Base-by-base conservation (phyloP, 78 protist species). In the Planoprotostelium fungivorum region DNA sequence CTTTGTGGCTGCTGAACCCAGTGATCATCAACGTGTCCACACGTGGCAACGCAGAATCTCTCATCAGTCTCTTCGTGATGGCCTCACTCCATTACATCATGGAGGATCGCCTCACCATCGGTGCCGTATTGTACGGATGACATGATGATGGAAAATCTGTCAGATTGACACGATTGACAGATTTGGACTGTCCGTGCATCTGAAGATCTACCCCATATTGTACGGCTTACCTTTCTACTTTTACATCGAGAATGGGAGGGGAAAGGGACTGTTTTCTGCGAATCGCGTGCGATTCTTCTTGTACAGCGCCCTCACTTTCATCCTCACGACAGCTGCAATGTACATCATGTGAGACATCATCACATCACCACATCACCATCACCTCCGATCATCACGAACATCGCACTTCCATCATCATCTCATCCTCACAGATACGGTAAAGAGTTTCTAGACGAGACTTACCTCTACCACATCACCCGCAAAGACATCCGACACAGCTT, bases 1-100 rank as follows among this genome's bases (percentile, higher is more conserved):
- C 88, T 28, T 10, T 94, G 35, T 96, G 97, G 97, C 37, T 97
- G 34, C 35, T 95, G 34, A 97, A 97, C 85, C 99, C 99, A 31
- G 73, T 98, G 34, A 94, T 93, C 34, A 90, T 96, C 85, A 95
- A 94, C 83, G 95, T 98, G 34, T 96, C 98, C 36, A 97, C 99
- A 16, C 92, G 99, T 35, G 99, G 99, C 29, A 97, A 96, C 91
- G 97, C 98, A 16, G 99, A 98, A 34, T 88, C 97, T 0, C 87
- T 98, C 39, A 91, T 97, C 36, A 84, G 94, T 83, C 85, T 97
- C 1, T 83, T 96, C 84, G 97, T 97, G 1, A 34, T 97, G 29
- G 84, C 89, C 28, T 38, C 97, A 0, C 34, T 98, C n/a, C 90
- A 86, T 73, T 93, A 86, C 35, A 38, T 97, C 16, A n/a, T 37